phyloP scores from a whole-genome alignment of 1,139 yeast species.

The Hyphopichia pseudoburtonii region DNA sequence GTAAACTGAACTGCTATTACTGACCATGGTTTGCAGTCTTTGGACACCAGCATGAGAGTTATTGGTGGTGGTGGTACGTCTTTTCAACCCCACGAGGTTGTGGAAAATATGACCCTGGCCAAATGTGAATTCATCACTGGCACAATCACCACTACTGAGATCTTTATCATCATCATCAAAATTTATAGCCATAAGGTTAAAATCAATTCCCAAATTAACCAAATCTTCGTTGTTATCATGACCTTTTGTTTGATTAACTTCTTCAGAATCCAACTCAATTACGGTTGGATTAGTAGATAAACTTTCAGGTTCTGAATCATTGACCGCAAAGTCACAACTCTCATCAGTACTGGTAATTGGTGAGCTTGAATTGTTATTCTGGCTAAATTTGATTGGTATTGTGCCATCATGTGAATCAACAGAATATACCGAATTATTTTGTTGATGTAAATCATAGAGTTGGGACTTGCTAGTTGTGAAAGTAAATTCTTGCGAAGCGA shows the following conservation, averaged over 20 bases:
- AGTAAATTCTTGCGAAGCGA: constrained; percentile 1
- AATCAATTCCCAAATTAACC: constrained; percentile 7
- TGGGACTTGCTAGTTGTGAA: neutral
- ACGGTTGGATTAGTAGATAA: constrained; percentile 19
- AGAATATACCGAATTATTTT: constrained; percentile 14
- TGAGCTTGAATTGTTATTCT: constrained; percentile 8
- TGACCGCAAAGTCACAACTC: constrained; percentile 12
- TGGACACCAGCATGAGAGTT: too few relatives aligned
- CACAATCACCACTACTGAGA: neutral
- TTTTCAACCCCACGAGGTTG: neutral
- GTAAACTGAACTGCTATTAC: too few relatives aligned
- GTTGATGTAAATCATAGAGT: neutral
- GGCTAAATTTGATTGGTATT: neutral
- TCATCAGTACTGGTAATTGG: constrained; percentile 10
- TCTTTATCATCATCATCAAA: constrained; percentile 5
- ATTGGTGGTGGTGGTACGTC: too few relatives aligned
- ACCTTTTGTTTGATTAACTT: too few relatives aligned
- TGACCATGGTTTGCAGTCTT: too few relatives aligned
- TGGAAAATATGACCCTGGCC: neutral
- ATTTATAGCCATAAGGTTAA: constrained; percentile 4
- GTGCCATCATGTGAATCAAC: constrained; percentile 10
- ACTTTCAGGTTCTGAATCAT: constrained; percentile 21
- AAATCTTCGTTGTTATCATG: neutral
- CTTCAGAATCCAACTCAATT: too few relatives aligned
- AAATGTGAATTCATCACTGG: constrained; percentile 1